Evolutionary conservation across 495 filamentous ascomycete species (phyloP), one percentile per base, ranked within the genome.

Genomic region (Chaetomium tenue): DNA sequence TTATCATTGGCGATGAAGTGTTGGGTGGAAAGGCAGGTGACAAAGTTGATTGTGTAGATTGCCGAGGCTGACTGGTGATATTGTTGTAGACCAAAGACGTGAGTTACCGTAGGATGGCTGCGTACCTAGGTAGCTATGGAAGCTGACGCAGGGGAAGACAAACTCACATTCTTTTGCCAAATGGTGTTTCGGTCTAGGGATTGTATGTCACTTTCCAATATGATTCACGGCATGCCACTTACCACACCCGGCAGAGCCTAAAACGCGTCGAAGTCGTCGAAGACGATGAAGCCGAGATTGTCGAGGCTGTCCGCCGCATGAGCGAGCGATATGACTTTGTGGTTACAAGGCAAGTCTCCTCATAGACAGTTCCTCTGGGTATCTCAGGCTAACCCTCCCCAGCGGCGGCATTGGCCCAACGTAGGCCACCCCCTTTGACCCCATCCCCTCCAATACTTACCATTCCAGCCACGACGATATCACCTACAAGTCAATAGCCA

Each of bases 1-100:
- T 98, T 53, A 92, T 98, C 66, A 98, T 98, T 68, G 94, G 94
- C 23, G 93, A 98, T 76, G 94, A 98, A 72, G 91, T 98, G 5
- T 82, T 98, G 3, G 91, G 91, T n/a, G 94, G 94, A 65, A 98
- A 98, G 89, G 93, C 91, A 71, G 51, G 78, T 71, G 28, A 2
- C 22, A 7, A 30, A 18, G 28, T 9, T 55, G 52, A 28, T 1
- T 3, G 16, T 7, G 28, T 42, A 9, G 28, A 37, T 23, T 6
- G 46, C 12, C 25, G 26, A 46, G 26, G 55, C 66, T 71, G 61
- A 71, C 66, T 12, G n/a, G 20, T 20, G 26, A n/a, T 39, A 23
- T 3, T 57, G 28, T 3, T 57, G 18, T 53, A 81, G 75, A 79
- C 71, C 15, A 71, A 70, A 47, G 77, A 81, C 68, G 76, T 74